These are phyloP conservation scores for Melastoma candidum DNA, from an alignment of 441 rosid species.

Conservation along the genomic window DNA sequence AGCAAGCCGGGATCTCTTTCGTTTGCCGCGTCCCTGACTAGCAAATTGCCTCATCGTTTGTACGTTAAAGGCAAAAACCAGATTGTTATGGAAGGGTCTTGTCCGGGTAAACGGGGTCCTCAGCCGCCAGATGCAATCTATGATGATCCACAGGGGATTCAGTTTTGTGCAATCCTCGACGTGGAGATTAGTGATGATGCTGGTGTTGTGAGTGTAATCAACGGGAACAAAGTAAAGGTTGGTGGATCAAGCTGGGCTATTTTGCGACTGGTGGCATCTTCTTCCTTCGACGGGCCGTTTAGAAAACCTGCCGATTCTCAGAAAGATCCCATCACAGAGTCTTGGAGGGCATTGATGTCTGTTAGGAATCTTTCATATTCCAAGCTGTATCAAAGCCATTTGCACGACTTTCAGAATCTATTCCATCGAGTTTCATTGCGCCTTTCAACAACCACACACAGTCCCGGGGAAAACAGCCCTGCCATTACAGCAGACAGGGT, in stretches of 20 bases:
- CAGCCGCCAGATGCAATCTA: slow-evolving; percentile 1
- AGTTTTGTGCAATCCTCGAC: slow-evolving; percentile 32
- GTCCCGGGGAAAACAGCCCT: slow-evolving; percentile 13
- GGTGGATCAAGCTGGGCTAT: slow-evolving; percentile 68
- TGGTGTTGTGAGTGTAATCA: slow-evolving; percentile 35
- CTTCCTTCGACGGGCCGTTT: slow-evolving; percentile 82
- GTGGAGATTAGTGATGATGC: slow-evolving; percentile 39
- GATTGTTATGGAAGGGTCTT: slow-evolving; percentile 18
- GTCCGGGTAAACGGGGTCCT: slow-evolving; percentile 19
- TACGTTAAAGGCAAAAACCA: slow-evolving; percentile 3
- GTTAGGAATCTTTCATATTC: slow-evolving; percentile 42
- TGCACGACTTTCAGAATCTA: slow-evolving; percentile 62
- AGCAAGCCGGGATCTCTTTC: slow-evolving; percentile 18
- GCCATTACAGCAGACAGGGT: slow-evolving; percentile 64
- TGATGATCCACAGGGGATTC: slow-evolving; percentile 12
- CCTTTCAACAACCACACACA: slow-evolving; percentile 29
- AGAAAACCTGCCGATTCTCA: slow-evolving; percentile 57
- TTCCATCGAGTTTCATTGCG: slow-evolving; percentile 71
- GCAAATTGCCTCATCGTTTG: slow-evolving; percentile 16
- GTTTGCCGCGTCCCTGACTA: slow-evolving; percentile 15
- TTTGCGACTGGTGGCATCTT: slow-evolving; percentile 61
- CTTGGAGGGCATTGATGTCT: slow-evolving; percentile 29
- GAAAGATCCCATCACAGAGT: slow-evolving; percentile 55
- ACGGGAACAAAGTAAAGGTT: slow-evolving; percentile 54
- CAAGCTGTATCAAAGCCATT: slow-evolving; percentile 53